These are phyloP conservation scores for Galerina sulciceps DNA, from an alignment of 768 basidiomycete genomes.

Conservation along the genomic window DNA sequence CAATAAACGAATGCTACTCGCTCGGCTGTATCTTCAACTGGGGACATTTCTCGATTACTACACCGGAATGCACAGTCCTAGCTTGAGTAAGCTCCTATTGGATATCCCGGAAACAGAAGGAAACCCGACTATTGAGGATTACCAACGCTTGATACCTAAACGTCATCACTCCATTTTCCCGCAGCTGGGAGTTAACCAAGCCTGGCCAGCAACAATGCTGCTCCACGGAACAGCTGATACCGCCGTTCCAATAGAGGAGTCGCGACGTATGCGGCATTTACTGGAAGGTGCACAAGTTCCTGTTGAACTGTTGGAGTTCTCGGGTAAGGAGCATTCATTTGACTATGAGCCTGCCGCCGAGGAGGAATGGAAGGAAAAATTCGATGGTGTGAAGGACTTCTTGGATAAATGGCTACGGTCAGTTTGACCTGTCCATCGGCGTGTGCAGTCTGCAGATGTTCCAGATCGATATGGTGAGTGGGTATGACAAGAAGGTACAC, in stretches of 20 bases:
- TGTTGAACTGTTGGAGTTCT: conserved; percentile 38
- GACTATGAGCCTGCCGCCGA: conserved; percentile 54
- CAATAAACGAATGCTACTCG: conserved; percentile 63
- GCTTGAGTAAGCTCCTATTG: conserved; percentile 50
- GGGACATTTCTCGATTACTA: conserved; percentile 64
- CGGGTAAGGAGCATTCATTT: conserved; percentile 58
- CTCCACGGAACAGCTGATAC: conserved; percentile 55
- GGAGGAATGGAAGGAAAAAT: conserved; percentile 26
- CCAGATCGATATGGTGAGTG: too few species aligned
- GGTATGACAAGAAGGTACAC: too few species aligned
- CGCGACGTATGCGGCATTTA: conserved; percentile 36
- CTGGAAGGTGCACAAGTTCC: conserved; percentile 40
- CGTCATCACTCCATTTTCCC: conserved; percentile 47
- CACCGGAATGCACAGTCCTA: conserved; percentile 49
- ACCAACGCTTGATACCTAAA: conserved; percentile 32
- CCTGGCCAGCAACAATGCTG: conserved; percentile 55
- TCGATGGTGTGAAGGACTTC: conserved; percentile 43
- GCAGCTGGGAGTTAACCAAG: conserved; percentile 41
- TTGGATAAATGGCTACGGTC: conserved; percentile 21
- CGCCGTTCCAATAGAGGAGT: conserved; percentile 47
- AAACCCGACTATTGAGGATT: conserved; percentile 3
- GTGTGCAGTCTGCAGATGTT: too few species aligned
- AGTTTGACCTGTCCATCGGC: too few species aligned
- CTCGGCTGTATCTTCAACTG: conserved; percentile 61
- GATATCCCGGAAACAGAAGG: conserved; percentile 16